Conservation (phyloP, 345 rosid species). For the Salix koriyanagi region DNA sequence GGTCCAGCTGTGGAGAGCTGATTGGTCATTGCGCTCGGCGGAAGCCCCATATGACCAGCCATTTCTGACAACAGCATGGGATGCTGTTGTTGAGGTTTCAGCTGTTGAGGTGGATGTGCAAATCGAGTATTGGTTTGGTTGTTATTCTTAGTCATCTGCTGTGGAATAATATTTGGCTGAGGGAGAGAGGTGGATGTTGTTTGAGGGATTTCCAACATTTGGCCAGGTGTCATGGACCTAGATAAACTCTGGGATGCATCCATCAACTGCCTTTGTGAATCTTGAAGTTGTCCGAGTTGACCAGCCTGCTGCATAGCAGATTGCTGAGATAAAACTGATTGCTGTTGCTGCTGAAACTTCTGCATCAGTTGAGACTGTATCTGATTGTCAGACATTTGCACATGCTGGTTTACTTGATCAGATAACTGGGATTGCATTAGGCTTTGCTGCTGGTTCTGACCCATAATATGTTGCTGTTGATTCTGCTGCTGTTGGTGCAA, state of each 20-base stretch:
- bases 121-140: constrained; percentile 35
- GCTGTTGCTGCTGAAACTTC: constrained; percentile 72
- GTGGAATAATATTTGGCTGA: constrained; percentile 35
- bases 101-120: constrained; percentile 36
- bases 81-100: constrained; percentile 43
- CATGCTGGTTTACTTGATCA: constrained; percentile 43
- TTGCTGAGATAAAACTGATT: constrained; percentile 44
- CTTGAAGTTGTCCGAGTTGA: constrained; percentile 43
- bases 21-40: constrained; percentile 25
- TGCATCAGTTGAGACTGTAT: constrained; percentile 66
- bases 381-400: constrained; percentile 49
- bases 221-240: constrained; percentile 36
- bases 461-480: constrained; percentile 34
- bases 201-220: constrained; percentile 45
- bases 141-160: constrained; percentile 38
- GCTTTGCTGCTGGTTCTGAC: constrained; percentile 46
- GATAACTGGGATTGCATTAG: constrained; percentile 37
- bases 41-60: constrained; percentile 33
- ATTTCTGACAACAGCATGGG: constrained; percentile 33
- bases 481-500: constrained; percentile 48
- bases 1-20: constrained; percentile 28
- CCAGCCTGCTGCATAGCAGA: constrained; percentile 41
- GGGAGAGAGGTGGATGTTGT: constrained; percentile 29
- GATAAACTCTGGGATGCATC: constrained; percentile 55
- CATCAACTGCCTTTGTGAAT: constrained; percentile 46